phyloP scores from a whole-genome alignment of 1,139 yeast species.

The Insectozyma bohioensis region DNA sequence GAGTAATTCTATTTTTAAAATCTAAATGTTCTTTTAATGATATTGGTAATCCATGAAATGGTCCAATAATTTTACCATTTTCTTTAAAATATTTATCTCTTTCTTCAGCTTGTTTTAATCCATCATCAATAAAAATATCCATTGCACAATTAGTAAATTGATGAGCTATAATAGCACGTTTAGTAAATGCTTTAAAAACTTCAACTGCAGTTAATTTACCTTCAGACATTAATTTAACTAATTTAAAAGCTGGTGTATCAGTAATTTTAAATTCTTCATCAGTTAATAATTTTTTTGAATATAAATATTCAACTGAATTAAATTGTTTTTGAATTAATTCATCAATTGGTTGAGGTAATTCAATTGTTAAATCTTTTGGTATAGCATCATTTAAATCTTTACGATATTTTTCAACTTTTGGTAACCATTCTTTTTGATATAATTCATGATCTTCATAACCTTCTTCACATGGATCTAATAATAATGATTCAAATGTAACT shows the following conservation, averaged over 20 bases:
- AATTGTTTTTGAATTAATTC: conserved; percentile 41
- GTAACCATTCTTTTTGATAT: conserved; percentile 38
- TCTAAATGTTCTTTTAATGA: conserved; percentile 74
- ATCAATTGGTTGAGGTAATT: conserved; percentile 42
- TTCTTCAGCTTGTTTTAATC: conserved; percentile 32
- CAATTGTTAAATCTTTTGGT: conserved; percentile 40
- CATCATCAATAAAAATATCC: conserved; percentile 37
- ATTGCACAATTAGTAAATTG: conserved; percentile 38
- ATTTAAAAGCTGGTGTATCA: conserved; percentile 37
- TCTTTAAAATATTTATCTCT: conserved; percentile 41
- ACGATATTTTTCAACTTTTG: conserved; percentile 53
- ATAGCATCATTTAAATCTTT: conserved; percentile 39
- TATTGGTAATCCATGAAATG: conserved; percentile 75
- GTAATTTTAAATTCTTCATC: conserved; percentile 49
- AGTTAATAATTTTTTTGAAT: conserved; percentile 42
- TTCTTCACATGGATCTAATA: conserved; percentile 31
- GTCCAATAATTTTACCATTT: conserved; percentile 65
- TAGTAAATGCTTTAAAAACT: conserved; percentile 51
- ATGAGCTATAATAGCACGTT: conserved; percentile 43
- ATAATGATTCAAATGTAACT: conserved; percentile 20
- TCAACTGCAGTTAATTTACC: conserved; percentile 42
- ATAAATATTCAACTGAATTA: conserved; percentile 46
- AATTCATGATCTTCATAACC: conserved; percentile 39
- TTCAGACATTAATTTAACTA: conserved; percentile 34
- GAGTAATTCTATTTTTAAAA: conserved; percentile 55